These are phyloP conservation scores for Penicillium griseofulvum DNA, from an alignment of 2,329 filamentous ascomycete species.

Conservation along the genomic window DNA sequence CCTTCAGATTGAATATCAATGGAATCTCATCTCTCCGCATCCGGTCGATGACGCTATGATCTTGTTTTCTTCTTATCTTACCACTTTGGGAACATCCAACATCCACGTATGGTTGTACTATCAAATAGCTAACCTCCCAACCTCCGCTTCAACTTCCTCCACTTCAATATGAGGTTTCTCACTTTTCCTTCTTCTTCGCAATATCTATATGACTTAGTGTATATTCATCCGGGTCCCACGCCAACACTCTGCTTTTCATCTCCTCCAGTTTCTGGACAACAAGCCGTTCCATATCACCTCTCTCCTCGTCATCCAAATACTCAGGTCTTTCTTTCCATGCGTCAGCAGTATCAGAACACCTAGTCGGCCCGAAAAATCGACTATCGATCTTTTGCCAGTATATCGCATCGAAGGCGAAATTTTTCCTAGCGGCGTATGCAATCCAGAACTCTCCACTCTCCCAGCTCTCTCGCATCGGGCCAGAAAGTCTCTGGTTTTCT, in stretches of 20 bases:
- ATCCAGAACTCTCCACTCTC: neutral
- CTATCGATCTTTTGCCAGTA: conserved; percentile 13
- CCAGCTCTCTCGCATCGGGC: no score
- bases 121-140: neutral
- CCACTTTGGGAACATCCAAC: neutral
- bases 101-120: no score
- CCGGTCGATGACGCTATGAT: conserved; percentile 4
- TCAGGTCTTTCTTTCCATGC: neutral
- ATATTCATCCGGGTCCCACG: neutral
- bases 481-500: no score
- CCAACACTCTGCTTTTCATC: neutral
- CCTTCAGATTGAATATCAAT: no score
- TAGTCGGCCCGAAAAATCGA: conserved; percentile 4
- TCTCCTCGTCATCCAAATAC: neutral
- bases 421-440: conserved; percentile 7
- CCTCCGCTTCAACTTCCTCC: neutral
- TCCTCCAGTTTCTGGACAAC: neutral
- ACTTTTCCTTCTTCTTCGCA: neutral
- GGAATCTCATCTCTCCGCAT: neutral
- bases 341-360: neutral
- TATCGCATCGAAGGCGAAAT: conserved; percentile 11
- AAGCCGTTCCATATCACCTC: neutral
- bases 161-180: neutral
- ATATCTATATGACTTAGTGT: neutral
- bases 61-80: neutral